Percentiles rank a stretch among this genome's conserved stretches.
Evolutionary conservation across 2,329 filamentous ascomycete genomes (phyloP).

Genomic region (Penicillium brevicompactum): DNA sequence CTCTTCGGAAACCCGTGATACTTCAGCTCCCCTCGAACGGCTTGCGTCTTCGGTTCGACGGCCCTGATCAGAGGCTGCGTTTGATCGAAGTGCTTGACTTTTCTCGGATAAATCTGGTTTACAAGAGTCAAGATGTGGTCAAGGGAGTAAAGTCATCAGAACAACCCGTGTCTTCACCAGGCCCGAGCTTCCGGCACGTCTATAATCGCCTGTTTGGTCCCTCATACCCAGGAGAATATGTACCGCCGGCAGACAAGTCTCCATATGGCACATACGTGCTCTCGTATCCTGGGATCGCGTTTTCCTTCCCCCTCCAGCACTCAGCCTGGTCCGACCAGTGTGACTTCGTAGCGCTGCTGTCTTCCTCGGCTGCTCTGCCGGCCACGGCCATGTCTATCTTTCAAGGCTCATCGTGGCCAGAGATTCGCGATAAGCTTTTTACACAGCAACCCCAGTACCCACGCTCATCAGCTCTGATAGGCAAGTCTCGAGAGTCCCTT

Average conservation of each 20-base stretch:
- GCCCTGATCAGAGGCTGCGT: slow-evolving; percentile 85
- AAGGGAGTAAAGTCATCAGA: slow-evolving; percentile 52
- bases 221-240: slow-evolving; percentile 90
- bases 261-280: slow-evolving; percentile 78
- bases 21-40: slow-evolving; percentile 82
- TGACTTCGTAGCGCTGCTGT: slow-evolving; percentile 84
- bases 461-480: slow-evolving; percentile 68
- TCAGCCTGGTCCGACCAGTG: slow-evolving; percentile 71
- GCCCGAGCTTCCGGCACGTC: slow-evolving; percentile 82
- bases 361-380: slow-evolving; percentile 72
- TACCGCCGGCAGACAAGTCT: slow-evolving; percentile 61
- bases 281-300: slow-evolving; percentile 92
- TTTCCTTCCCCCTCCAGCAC: slow-evolving; percentile 78
- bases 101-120: slow-evolving; percentile 77
- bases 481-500: slow-evolving; percentile 74
- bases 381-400: slow-evolving; percentile 91
- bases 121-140: slow-evolving; percentile 78
- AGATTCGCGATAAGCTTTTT: slow-evolving; percentile 76
- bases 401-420: slow-evolving; percentile 85
- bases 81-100: slow-evolving; percentile 92
- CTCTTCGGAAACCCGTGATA: slow-evolving; percentile 73
- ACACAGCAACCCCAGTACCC: slow-evolving; percentile 72
- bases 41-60: slow-evolving; percentile 87
- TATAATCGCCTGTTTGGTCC: slow-evolving; percentile 93
- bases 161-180: slow-evolving; percentile 45